Evolutionary conservation across 1,284 basidiomycete genomes (phyloP), one percentile per base, ranked within the genome.

Genomic region (Leucoagaricus sp.): DNA sequence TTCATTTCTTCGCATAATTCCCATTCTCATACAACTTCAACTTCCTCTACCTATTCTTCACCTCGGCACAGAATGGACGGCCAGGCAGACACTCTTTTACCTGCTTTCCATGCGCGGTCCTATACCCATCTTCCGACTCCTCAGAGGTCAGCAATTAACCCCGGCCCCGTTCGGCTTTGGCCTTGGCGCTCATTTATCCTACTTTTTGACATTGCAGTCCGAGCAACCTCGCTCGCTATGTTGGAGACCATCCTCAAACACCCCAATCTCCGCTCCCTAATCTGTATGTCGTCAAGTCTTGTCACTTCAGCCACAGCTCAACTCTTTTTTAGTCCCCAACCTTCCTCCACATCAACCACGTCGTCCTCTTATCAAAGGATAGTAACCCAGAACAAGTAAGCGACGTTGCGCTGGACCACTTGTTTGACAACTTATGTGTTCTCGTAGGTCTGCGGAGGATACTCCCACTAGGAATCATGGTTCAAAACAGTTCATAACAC

Each of bases 121-220:
- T 71, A 68, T 55, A 72, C 72, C n/a, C 83, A 85, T 65, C 69
- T 86, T 21, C 84, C 83, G 10, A 87, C 84, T 17, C 85, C 85
- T 17, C 83, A 84, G 64, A 86, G 83, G 85, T 85, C 58, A 65
- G 69, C 29, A 19, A 15, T 58, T 26, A 60, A 10, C 55, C 57
- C 12, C 13, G 41, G 28, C 54, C 47, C 34, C 28, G 6, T 44
- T 28, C 26, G 33, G 52, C 40, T 55, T 62, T 45, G 60, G 45
- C 56, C 41, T 38, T 26, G 23, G 25, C 23, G 21, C 51, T 36
- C 54, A 50, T 50, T 45, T 25, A 46, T 42, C 49, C 47, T 46
- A 36, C 41, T 26, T 34, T 46, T 54, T 38, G 29, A 40, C 42
- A 42, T 48, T 49, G 21, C 44, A 85, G 84, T 63, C 82, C 84